Conservation (phyloP, 164 flowering plant genomes). For the Tetrastigma voinierianum region DNA sequence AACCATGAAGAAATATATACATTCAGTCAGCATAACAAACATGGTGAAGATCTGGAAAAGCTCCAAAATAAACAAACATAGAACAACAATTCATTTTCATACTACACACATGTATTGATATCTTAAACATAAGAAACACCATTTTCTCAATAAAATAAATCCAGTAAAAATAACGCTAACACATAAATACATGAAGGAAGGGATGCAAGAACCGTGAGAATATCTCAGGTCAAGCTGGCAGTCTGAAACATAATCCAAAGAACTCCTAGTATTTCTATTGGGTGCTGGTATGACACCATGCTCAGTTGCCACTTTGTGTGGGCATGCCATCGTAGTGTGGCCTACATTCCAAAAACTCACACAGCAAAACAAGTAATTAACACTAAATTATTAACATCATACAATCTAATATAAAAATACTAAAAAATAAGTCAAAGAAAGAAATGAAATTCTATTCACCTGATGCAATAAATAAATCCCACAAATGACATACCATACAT, state of each 20-base stretch:
- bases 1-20: neutral
- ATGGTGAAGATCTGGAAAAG: neutral
- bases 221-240: slow-evolving; percentile 55
- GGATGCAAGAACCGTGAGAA: slow-evolving; percentile 44
- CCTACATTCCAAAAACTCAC: slow-evolving; percentile 45
- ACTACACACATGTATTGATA: neutral
- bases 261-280: slow-evolving; percentile 36
- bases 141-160: neutral
- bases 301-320: slow-evolving; percentile 52
- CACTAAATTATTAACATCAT: neutral
- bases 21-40: neutral
- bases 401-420: neutral
- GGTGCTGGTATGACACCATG: slow-evolving; percentile 41
- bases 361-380: neutral
- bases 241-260: slow-evolving; percentile 64
- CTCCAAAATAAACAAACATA: neutral
- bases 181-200: too few relatives aligned
- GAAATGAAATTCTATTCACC: neutral
- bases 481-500: neutral
- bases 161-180: neutral
- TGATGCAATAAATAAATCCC: neutral
- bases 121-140: too few relatives aligned
- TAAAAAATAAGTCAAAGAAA: neutral
- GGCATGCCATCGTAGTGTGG: slow-evolving; percentile 77
- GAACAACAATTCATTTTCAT: neutral